Evolutionary conservation across 2,329 filamentous ascomycete species (phyloP).

Genomic region (Pseudogymnoascus sp.): DNA sequence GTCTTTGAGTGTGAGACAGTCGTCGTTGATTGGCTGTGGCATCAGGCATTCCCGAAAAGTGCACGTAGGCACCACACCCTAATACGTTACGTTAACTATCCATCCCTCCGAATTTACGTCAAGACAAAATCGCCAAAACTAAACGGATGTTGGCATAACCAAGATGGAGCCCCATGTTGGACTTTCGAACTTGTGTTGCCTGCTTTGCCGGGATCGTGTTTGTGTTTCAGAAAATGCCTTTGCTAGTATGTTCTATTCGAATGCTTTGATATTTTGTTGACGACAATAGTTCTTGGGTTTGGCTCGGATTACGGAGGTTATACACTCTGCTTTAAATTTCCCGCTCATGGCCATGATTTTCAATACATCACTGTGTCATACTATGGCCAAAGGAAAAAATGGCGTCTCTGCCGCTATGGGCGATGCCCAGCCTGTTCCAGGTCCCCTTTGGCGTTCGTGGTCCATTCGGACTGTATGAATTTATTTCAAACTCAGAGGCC

Average conservation of each 20-base stretch:
- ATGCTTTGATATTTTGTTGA: neutral
- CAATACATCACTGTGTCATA: neutral
- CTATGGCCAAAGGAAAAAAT: neutral
- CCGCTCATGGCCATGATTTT: neutral
- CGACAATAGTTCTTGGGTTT: neutral
- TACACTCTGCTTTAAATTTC: conserved; percentile 6
- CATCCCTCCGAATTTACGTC: no score
- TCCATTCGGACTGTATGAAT: neutral
- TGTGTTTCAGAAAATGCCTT: neutral
- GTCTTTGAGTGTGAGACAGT: no score
- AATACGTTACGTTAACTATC: no score
- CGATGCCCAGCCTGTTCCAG: neutral
- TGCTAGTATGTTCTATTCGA: neutral
- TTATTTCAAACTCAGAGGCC: neutral
- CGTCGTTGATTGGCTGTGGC: no score
- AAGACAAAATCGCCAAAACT: no score
- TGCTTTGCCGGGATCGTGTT: conserved; percentile 8
- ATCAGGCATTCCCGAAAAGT: no score
- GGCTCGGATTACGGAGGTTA: conserved; percentile 6
- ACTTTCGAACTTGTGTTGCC: conserved; percentile 5
- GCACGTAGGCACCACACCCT: no score
- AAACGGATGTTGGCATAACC: neutral
- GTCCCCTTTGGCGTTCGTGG: neutral
- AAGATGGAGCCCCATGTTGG: neutral
- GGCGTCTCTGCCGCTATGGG: conserved; percentile 5